Percentiles rank a stretch among this genome's conserved stretches.
These are phyloP conservation scores for Aquilaria agallochum DNA, from an alignment of 441 rosid species.

Conservation along the genomic window DNA sequence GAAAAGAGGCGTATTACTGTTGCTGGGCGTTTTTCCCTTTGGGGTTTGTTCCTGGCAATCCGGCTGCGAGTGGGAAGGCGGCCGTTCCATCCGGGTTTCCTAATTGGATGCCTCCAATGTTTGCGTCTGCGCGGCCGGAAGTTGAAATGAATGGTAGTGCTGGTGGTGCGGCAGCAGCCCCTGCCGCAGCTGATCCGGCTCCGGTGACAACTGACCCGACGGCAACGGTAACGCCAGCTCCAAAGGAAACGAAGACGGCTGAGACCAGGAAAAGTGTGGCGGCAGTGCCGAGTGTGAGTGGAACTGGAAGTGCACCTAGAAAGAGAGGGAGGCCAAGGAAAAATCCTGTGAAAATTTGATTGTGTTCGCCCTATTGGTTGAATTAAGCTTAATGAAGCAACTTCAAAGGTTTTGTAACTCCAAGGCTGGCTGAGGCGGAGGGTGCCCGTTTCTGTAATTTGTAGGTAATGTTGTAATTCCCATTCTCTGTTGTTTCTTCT, in stretches of 20 bases:
- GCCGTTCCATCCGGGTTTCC: conserved; percentile 25
- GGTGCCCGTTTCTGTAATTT: conserved; percentile 5
- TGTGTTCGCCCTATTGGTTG: conserved; percentile 5
- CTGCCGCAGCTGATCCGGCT: conserved; percentile 6
- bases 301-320: conserved; percentile 18
- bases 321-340: conserved; percentile 90
- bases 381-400: background rate
- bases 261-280: conserved; percentile 17
- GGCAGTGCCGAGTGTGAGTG: conserved; percentile 15
- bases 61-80: conserved; percentile 20
- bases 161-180: conserved; percentile 15
- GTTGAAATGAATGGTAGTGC: conserved; percentile 6
- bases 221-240: conserved; percentile 14
- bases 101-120: conserved; percentile 51
- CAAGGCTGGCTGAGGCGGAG: conserved; percentile 4
- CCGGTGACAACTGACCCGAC: background rate
- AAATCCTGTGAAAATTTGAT: conserved; percentile 22
- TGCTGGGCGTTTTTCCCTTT: conserved; percentile 86
- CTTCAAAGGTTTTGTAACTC: background rate
- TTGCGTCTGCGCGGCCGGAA: conserved; percentile 13
- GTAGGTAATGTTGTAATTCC: conserved; percentile 14
- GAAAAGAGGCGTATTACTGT: conserved; percentile 81
- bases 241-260: background rate
- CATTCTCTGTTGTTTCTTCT: background rate
- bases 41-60: conserved; percentile 36